Percentiles rank a stretch among this genome's conserved stretches.
Conservation (phyloP, 2,329 filamentous ascomycete species). For the Hymenoscyphus fraxineus region DNA sequence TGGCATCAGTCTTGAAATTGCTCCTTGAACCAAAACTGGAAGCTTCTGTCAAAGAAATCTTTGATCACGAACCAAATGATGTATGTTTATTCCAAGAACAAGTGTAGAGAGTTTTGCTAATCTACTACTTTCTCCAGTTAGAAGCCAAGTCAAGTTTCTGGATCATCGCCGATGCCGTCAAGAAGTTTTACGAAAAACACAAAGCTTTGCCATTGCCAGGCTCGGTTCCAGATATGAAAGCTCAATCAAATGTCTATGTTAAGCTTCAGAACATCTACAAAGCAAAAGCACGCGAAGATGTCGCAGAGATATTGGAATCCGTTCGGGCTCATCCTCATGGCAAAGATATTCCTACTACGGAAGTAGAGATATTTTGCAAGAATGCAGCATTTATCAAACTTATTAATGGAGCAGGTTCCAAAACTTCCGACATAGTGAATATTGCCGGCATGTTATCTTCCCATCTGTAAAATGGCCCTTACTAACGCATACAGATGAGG, state of each 20-base stretch:
- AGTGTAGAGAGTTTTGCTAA: neutral
- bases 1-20: slow-evolving; percentile 82
- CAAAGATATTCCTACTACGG: slow-evolving; percentile 58
- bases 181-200: slow-evolving; percentile 70
- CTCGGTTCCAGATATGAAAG: slow-evolving; percentile 95
- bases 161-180: slow-evolving; percentile 79
- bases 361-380: slow-evolving; percentile 92
- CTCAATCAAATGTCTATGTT: slow-evolving; percentile 84
- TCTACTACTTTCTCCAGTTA: slow-evolving; percentile 34
- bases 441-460: slow-evolving; percentile 27
- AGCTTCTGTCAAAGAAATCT: slow-evolving; percentile 70
- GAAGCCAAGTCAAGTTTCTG: slow-evolving; percentile 68
- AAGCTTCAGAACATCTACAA: slow-evolving; percentile 92
- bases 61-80: slow-evolving; percentile 56
- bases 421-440: slow-evolving; percentile 21
- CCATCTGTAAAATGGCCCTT: slow-evolving; percentile 5
- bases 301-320: slow-evolving; percentile 65
- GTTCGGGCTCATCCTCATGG: slow-evolving; percentile 52
- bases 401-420: slow-evolving; percentile 49
- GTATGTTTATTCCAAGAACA: slow-evolving; percentile 39
- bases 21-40: slow-evolving; percentile 66
- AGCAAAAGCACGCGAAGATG: slow-evolving; percentile 74
- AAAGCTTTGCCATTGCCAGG: slow-evolving; percentile 77
- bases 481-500: slow-evolving; percentile 43
- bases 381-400: slow-evolving; percentile 91